These are phyloP conservation scores for Auricularia sp. DNA, from an alignment of 768 basidiomycete genomes.

Conservation along the genomic window DNA sequence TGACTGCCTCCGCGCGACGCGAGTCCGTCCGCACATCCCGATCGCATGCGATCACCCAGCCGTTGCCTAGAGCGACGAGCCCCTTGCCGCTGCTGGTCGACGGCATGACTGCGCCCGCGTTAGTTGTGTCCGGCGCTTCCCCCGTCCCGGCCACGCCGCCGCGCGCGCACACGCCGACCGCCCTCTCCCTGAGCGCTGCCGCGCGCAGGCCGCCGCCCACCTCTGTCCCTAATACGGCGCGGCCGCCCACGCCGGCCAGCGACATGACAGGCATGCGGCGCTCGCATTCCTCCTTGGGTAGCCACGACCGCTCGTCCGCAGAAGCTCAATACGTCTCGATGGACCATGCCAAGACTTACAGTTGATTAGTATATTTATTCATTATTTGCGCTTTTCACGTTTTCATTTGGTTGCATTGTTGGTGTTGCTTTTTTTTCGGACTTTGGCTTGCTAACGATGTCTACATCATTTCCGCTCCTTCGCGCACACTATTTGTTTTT, in stretches of 20 bases:
- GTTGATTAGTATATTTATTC: not conserved
- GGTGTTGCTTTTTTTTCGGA: not conserved
- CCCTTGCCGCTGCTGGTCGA: not conserved
- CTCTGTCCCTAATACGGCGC: not conserved
- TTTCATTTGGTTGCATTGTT: not conserved
- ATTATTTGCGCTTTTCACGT: not conserved
- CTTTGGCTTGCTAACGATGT: not conserved
- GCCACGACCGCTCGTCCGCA: not conserved
- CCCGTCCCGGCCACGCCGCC: not conserved
- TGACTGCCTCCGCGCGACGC: not conserved
- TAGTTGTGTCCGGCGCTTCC: not conserved
- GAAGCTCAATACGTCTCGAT: not conserved
- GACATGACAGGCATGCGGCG: not conserved
- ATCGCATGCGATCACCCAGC: too few relatives aligned
- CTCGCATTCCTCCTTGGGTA: not conserved
- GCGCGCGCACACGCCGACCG: not conserved
- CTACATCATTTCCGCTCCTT: too few relatives aligned
- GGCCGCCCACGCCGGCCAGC: not conserved
- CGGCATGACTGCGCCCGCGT: not conserved
- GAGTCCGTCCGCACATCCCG: not conserved
- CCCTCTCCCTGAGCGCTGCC: not conserved
- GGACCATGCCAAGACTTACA: not conserved
- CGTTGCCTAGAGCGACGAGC: not conserved
- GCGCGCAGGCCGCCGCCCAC: not conserved
- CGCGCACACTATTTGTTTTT: too few relatives aligned